phyloP scores from a whole-genome alignment of 768 basidiomycete genomes.

The Tylopilus rubrobrunneus region DNA sequence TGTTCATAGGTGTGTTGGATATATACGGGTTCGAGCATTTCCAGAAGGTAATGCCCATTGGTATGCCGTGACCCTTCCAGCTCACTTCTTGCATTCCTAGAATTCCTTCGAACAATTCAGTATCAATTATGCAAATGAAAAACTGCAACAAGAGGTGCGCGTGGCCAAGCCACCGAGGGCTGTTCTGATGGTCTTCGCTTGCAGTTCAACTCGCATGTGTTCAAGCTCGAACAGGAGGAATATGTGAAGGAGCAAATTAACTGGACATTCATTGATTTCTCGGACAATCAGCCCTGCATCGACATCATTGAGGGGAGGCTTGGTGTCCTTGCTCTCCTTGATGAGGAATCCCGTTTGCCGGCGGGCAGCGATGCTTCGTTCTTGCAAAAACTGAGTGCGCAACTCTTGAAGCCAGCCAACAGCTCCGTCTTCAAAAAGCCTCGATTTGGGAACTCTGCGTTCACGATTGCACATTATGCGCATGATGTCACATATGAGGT shows the following conservation, averaged over 20 bases:
- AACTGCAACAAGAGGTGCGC: constrained; percentile 91
- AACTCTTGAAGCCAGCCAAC: constrained; percentile 81
- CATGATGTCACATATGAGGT: constrained; percentile 98
- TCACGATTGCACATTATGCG: constrained; percentile 98
- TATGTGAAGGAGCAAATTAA: constrained; percentile 98
- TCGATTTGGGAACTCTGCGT: constrained; percentile 95
- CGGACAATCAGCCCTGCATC: constrained; percentile 98
- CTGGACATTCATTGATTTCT: constrained; percentile 99
- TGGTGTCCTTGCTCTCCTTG: constrained; percentile 89
- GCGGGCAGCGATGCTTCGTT: constrained; percentile 90
- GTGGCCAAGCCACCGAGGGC: background rate
- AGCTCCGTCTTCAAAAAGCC: constrained; percentile 96
- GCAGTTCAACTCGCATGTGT: constrained; percentile 98
- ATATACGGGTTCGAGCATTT: constrained; percentile 98
- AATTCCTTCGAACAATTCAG: constrained; percentile 98
- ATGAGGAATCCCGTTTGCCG: constrained; percentile 97
- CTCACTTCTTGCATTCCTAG: constrained; percentile 33
- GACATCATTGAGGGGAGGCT: constrained; percentile 97
- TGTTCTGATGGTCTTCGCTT: constrained; percentile 12
- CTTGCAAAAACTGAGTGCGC: constrained; percentile 85
- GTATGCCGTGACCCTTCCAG: background rate
- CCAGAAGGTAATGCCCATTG: constrained; percentile 64
- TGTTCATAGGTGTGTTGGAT: constrained; percentile 99
- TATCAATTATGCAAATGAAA: constrained; percentile 99
- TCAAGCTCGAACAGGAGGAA: constrained; percentile 99